Evolutionary conservation across 108 stramenopile species (phyloP), one percentile per base, ranked within the genome.

Genomic region (Conticribra guillardii): DNA sequence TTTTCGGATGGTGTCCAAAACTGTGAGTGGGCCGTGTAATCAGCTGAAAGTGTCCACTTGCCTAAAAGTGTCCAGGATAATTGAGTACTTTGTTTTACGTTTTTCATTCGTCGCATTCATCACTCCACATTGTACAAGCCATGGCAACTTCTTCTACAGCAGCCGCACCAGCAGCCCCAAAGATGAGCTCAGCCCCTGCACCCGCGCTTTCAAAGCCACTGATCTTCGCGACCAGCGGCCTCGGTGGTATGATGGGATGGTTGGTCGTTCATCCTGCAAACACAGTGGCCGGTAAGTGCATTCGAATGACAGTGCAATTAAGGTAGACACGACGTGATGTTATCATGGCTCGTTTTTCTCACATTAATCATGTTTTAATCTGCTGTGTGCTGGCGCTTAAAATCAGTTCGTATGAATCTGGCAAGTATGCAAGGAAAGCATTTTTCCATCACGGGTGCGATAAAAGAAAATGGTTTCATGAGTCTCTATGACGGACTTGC

Each of bases 181-280:
- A 29, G 55, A 31, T n/a, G n/a, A n/a, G n/a, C n/a, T n/a, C 50
- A 63, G 54, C 44, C 8, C 76, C 28, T 16, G 60, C 16, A 46
- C 82, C 11, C 37, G 67, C 2, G 48, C 73, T 92, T 17, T 59
- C 87, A 15, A 82, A 89, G 64, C 34, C 78, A 3, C 82, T 94
- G 1, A 76, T 93, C 18, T 97, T 97, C 75, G 91, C 81, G 7
- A 92, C 93, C 16, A 88, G 93, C 21, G 94, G 94, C 24, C 26
- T 97, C 5, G 96, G 96, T 34, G 96, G 96, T 54, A 73, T 85
- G 62, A 50, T 93, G 8, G 96, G 95, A 23, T 97, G 96, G 96
- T 61, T 55, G 18, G 65, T 93, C 31, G 88, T 97, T 50, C 96
- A 97, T 80, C 96, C 96, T 44, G 86, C 86, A 64, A 97, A 95